Evolutionary conservation across 2,329 filamentous ascomycete genomes (phyloP).

Genomic region (Talaromyces sp.): DNA sequence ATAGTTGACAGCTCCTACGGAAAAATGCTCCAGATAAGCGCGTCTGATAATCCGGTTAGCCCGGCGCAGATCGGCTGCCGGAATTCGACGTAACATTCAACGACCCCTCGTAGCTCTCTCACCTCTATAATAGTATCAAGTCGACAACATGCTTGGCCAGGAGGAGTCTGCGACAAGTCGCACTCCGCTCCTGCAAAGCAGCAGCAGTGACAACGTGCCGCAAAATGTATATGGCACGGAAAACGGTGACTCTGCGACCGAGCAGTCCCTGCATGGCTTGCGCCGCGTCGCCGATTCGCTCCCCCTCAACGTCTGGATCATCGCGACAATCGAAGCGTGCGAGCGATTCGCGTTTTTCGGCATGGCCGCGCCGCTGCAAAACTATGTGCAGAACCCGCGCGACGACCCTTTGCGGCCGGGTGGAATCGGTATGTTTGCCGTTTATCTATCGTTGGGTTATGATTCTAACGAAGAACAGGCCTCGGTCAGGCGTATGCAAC

Average conservation of each 20-base stretch:
- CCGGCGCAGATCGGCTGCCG: neutral
- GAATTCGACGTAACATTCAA: too few species aligned
- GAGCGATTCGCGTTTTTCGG: conserved; percentile 9
- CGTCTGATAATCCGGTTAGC: too few species aligned
- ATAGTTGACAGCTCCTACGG: too few species aligned
- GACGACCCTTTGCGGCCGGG: conserved; percentile 1
- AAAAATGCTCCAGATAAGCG: neutral
- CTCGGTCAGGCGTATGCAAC: conserved; percentile 6
- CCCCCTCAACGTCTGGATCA: conserved; percentile 1
- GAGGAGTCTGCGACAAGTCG: neutral
- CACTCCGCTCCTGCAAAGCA: neutral
- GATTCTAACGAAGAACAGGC: neutral
- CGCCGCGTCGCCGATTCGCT: neutral
- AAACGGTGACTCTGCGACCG: neutral
- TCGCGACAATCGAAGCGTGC: conserved; percentile 9
- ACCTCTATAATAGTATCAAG: too few species aligned
- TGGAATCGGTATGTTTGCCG: neutral
- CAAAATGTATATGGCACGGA: neutral
- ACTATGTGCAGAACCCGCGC: conserved; percentile 1
- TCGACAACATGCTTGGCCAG: neutral
- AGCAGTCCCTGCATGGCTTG: neutral
- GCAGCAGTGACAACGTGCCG: neutral
- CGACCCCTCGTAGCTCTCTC: neutral
- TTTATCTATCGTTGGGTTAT: too few species aligned
- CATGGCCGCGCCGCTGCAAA: conserved; percentile 4